Evolutionary conservation across 2,329 filamentous ascomycete species (phyloP), one percentile per base, ranked within the genome.

Genomic region (Leptographium galeiforme): DNA sequence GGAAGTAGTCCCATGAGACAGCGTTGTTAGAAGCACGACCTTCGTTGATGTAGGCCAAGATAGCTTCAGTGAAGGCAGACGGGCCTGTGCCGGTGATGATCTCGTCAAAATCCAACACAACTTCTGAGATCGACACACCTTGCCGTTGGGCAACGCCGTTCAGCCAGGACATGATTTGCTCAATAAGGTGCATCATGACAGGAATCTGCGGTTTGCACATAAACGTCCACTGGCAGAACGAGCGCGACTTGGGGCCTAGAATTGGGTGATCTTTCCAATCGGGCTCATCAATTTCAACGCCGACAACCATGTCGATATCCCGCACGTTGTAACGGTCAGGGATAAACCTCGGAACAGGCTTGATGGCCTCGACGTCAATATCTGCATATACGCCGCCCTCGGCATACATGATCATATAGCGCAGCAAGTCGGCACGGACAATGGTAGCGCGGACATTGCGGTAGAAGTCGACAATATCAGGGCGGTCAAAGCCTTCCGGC

Each of bases 171-270:
- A 86, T 76, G 63, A 87, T 86, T 60, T 82, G 78, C 63, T 86
- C 81, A 48, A 87, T 76, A 4, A 87, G 72, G 36, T 70, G 69
- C 64, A 86, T 70, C 81, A 87, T 85, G 53, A 87, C 80, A 1
- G 81, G 81, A 32, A 82, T 74, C 18, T 73, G 70, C 1, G 84
- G 82, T 62, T 85, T 84, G 60, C 78, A 78, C 70, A 85, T 82
- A 61, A 87, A 85, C 0, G 84, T 87, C 84, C 84, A 87, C 62
- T 87, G 84, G 63, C 83, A 87, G 63, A 87, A 87, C 0, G 82
- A 87, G 58, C 74, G 71, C 40, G 78, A 85, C 66, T 87, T 87
- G 49, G 73, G 74, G 14, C 84, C 83, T 0, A 87, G 70, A 36
- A 87, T 81, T 2, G 78, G 73, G 62, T 87, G 83, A 50, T 79